These are phyloP conservation scores for Neofusicoccum ribis DNA, from an alignment of 2,329 filamentous ascomycete species.

Conservation along the genomic window DNA sequence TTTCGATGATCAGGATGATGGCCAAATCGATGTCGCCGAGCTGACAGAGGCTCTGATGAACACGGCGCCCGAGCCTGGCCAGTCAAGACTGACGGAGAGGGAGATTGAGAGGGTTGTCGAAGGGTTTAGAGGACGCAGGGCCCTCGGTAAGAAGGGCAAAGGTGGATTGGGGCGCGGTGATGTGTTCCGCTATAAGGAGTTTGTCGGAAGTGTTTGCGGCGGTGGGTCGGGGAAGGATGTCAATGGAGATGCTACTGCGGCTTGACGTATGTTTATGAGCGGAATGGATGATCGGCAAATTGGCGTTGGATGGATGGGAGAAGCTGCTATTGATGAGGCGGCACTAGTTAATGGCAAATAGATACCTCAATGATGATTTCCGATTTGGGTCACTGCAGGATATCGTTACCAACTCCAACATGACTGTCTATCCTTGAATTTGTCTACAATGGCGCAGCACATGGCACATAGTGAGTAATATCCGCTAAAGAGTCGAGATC, in stretches of 20 bases:
- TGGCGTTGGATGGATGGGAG: neutral
- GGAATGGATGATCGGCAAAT: neutral
- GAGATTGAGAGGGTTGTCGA: conserved; percentile 87
- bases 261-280: neutral
- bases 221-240: conserved; percentile 13
- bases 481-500: too few relatives aligned
- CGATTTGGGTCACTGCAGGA: neutral
- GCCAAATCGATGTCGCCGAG: conserved; percentile 82
- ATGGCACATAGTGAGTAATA: too few relatives aligned
- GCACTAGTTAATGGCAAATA: neutral
- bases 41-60: conserved; percentile 70
- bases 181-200: conserved; percentile 92
- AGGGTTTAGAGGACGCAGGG: conserved; percentile 80
- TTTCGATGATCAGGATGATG: conserved; percentile 94
- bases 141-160: conserved; percentile 67
- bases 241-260: conserved; percentile 2
- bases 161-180: conserved; percentile 65
- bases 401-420: neutral
- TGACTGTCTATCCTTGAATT: too few relatives aligned
- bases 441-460: too few relatives aligned
- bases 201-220: conserved; percentile 58
- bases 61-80: conserved; percentile 54
- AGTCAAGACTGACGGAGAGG: conserved; percentile 61
- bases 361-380: neutral
- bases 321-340: neutral